Conservation (phyloP, 805 yeast species). For the Myxozyma vanderwaltii region DNA sequence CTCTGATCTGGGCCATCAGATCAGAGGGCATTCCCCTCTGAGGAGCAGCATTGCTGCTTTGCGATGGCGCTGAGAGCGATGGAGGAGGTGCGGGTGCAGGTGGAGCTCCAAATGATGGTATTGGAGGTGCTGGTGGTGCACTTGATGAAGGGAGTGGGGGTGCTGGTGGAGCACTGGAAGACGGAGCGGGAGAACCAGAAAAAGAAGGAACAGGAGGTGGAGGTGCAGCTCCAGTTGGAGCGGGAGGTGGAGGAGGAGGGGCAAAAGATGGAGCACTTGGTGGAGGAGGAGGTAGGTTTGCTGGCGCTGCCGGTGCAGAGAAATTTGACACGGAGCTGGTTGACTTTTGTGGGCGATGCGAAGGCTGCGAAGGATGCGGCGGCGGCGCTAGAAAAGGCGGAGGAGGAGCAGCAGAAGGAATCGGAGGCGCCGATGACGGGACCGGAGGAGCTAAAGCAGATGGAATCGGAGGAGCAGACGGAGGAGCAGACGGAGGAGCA, state of each 20-base stretch:
- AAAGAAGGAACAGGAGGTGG: constrained; percentile 17
- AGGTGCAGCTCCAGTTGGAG: constrained; percentile 39
- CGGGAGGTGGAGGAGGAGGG: constrained; percentile 16
- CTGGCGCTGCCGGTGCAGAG: constrained; percentile 6
- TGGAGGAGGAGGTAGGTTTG: constrained; percentile 8
- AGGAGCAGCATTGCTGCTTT: constrained; percentile 1
- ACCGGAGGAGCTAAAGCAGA: constrained; percentile 22
- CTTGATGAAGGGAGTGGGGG: constrained; percentile 39
- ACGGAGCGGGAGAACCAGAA: constrained; percentile 30
- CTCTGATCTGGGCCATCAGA: constrained; percentile 10
- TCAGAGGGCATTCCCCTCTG: constrained; percentile 3
- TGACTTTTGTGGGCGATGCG: constrained; percentile 12
- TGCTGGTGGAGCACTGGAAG: constrained; percentile 31
- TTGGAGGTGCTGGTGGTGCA: constrained; percentile 41
- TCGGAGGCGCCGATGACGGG: constrained; percentile 10
- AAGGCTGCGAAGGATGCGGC: neutral
- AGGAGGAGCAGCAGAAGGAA: constrained; percentile 12
- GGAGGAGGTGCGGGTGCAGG: constrained; percentile 38
- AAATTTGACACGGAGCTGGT: neutral
- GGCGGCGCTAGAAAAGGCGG: constrained; percentile 15
- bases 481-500: constrained; percentile 8
- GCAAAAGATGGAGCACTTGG: constrained; percentile 8
- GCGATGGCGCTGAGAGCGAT: constrained; percentile 34
- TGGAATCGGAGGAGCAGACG: constrained; percentile 16
- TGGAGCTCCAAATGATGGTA: constrained; percentile 21